phyloP scores from a whole-genome alignment of 2,329 filamentous ascomycete genomes.

The Alternaria burnsii region DNA sequence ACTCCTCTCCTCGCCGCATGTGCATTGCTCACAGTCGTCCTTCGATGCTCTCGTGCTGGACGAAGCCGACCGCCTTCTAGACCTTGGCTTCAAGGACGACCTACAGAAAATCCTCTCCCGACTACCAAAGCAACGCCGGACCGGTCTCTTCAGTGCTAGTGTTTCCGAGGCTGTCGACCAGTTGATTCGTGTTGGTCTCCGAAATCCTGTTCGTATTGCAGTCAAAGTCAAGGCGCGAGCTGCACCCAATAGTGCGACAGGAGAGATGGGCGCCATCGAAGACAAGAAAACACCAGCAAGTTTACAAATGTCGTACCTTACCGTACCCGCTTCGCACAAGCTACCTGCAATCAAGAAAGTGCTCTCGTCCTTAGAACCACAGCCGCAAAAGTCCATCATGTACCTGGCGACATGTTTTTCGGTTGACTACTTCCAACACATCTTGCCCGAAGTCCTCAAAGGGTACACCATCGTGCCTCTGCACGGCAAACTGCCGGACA shows the following conservation, averaged over 20 bases:
- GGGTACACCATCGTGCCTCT: conserved; percentile 77
- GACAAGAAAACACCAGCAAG: conserved; percentile 91
- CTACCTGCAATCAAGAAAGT: conserved; percentile 77
- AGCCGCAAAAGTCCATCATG: conserved; percentile 84
- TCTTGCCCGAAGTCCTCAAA: conserved; percentile 78
- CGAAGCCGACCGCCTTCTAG: conserved; percentile 90
- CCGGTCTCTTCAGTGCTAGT: conserved; percentile 92
- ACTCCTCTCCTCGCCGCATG: conserved; percentile 83
- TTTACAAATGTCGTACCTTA: conserved; percentile 87
- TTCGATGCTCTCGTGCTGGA: conserved; percentile 94
- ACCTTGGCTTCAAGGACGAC: conserved; percentile 93
- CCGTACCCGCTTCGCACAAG: conserved; percentile 80
- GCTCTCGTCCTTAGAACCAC: conserved; percentile 72
- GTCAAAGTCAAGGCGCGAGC: conserved; percentile 78
- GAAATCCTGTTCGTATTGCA: conserved; percentile 93
- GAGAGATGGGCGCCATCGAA: conserved; percentile 69
- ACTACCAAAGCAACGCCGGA: conserved; percentile 90
- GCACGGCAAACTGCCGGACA: conserved; percentile 90
- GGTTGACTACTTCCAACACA: conserved; percentile 90
- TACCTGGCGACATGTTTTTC: conserved; percentile 94
- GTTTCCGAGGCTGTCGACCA: conserved; percentile 96
- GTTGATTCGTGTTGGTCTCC: conserved; percentile 87
- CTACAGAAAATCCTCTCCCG: conserved; percentile 83
- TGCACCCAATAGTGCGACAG: conserved; percentile 47
- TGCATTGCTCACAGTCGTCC: conserved; percentile 85